Base-by-base conservation (phyloP, 805 yeast genomes). In the Kazachstania psychrophila region DNA sequence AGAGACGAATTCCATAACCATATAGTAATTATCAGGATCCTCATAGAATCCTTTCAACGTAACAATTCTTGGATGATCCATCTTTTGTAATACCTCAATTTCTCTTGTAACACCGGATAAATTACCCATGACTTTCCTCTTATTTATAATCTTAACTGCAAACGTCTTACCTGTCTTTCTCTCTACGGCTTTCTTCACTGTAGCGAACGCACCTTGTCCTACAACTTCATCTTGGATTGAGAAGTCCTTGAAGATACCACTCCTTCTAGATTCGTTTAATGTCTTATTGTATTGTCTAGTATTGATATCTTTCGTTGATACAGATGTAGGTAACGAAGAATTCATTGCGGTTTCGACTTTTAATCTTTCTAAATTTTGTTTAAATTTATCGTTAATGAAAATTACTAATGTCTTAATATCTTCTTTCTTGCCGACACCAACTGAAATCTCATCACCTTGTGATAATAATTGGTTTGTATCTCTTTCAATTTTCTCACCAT, bases 181-280 rank as follows among this genome's bases (percentile, higher is more conserved):
- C 51, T 87, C 92, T 1, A 88, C 76, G 4, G 94, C 96, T 54
- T 85, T 85, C 47, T 86, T 80, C 20, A 92, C 98, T 1, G 88
- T 82, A 5, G 97, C 97, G 69, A 89, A 89, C 8, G 97, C 97
- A n/a, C 98, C 98, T 49, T 86, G 92, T 1, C 98, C 98, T 1
- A 89, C 83, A 12, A 84, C 78, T 51, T 83, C 95, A 54, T 80
- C 84, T 41, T 79, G 73, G 15, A 89, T 75, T 11, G 84, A 80
- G 58, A 79, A 92, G 50, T 80, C 76, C 40, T 72, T 73, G 48
- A 69, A 68, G 9, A 84, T 76, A 1, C 88, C 87, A 16, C 23
- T 27, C 5, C 38, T 23, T 14, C 15, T 37, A 10, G 5, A 23
- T 10, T 31, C 32, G n/a, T n/a, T n/a, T n/a, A n/a, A n/a, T n/a